Base-by-base conservation (phyloP, 495 filamentous ascomycete genomes). In the Bacidia gigantensis region DNA sequence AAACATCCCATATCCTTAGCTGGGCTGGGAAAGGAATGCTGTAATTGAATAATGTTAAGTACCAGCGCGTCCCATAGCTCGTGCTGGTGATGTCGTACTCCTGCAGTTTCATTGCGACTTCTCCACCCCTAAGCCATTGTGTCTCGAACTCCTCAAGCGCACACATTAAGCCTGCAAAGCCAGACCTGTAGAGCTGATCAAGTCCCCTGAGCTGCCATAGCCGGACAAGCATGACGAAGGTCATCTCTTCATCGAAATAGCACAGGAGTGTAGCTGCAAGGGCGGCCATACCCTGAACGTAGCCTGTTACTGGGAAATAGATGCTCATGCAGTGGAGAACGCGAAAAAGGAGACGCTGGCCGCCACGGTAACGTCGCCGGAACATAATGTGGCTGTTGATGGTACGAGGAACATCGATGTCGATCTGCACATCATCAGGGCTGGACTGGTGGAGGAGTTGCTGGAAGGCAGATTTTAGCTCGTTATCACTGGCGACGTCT, bases 361-460 rank as follows among this genome's bases (percentile, higher is more conserved):
- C 89, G 51, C 83, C 84, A 11, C 89, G 81, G 70, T 99, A 99
- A 26, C 93, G 75, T 50, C 81, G 76, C 21, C 92, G 81, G 62
- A 99, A 99, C 93, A 99, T 95, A 61, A 99, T 90, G 66, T 99
- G 92, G 56, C 84, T 82, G 61, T 80, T 89, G 62, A 99, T 94
- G 7, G 92, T 99, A 45, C 92, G 80, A 0, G 92, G 92, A 39
- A 99, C 90, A 61, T 99, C 92, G 23, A 95, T 80, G 65, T 99
- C 92, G 57, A 99, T 99, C 62, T 99, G 92, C 7, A 90, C 83
- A 62, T 99, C 92, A 61, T 99, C 92, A 0, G 88, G 81, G 3
- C 84, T 94, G 32, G 78, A 77, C 42, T 81, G 65, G 9, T 82
- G 72, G 51, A 87, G 79, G 25, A 87, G 76, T 50, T 81, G 76